Evolutionary conservation across 2,329 filamentous ascomycete genomes (phyloP).

Genomic region (Aspergillus transmontanensis): DNA sequence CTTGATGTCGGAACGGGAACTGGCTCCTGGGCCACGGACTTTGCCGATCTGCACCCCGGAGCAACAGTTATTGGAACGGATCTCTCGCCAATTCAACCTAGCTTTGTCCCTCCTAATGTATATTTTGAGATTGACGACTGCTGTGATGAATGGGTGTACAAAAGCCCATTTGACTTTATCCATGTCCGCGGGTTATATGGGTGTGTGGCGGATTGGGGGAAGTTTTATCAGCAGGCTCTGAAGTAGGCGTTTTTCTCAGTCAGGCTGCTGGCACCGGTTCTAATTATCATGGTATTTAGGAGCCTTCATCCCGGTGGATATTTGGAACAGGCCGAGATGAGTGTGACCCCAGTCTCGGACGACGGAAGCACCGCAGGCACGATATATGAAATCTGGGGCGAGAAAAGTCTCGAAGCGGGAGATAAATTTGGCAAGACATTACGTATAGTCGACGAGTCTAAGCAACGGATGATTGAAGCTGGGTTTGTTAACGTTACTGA

Average conservation of each 20-base stretch:
- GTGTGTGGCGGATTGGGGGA: constrained; percentile 49
- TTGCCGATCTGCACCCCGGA: constrained; percentile 40
- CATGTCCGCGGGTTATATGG: constrained; percentile 51
- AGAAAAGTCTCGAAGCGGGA: constrained; percentile 13
- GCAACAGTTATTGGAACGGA: constrained; percentile 36
- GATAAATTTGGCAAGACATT: constrained; percentile 28
- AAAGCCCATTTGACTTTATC: constrained; percentile 46
- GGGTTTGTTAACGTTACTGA: constrained; percentile 28
- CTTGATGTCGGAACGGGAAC: constrained; percentile 30
- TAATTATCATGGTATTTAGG: not conserved
- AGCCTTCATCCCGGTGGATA: constrained; percentile 32
- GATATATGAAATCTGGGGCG: constrained; percentile 13
- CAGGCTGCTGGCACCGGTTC: not conserved
- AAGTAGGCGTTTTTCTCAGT: not conserved
- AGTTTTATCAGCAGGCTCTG: constrained; percentile 34
- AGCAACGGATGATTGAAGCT: constrained; percentile 18
- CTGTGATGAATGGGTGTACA: constrained; percentile 40
- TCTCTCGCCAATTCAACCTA: constrained; percentile 51
- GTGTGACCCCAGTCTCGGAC: constrained; percentile 23
- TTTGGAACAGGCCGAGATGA: constrained; percentile 41
- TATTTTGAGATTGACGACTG: constrained; percentile 52
- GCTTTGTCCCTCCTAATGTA: constrained; percentile 50
- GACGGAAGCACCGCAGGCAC: constrained; percentile 14
- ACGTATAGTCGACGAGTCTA: constrained; percentile 27
- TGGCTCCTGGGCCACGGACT: constrained; percentile 28